Evolutionary conservation across 768 basidiomycete genomes (phyloP), one percentile per base, ranked within the genome.

Genomic region (Tricholoma hemisulphureum): DNA sequence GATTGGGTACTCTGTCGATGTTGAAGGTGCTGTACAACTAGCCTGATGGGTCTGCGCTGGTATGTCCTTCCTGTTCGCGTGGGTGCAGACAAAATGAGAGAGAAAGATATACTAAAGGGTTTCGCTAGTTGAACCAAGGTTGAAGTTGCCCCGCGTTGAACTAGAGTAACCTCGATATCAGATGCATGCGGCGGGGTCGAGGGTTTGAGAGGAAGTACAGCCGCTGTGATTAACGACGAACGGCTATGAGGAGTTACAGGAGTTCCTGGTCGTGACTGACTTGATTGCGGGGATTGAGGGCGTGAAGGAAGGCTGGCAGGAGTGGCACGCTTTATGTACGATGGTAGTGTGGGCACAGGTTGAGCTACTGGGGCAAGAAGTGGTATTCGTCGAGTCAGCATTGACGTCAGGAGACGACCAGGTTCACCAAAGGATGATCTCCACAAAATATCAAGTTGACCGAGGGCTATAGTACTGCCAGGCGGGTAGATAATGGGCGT

Each of bases 391-490:
- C 95, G 84, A 18, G 93, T 92, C 2, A 98, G 76, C 78, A 90
- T 90, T 8, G 94, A 95, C 2, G 95, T 96, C 28, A 95, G 75
- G 2, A 98, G 77, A 26, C 93, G 82, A 0, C 95, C 95, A 24
- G 88, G 88, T 73, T 95, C 92, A 8, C 92, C 92, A 61, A 87
- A 88, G 3, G 84, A 82, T 6, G 93, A 93, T 45, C 86, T 76
- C 95, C 95, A 98, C 11, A 85, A 83, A 45, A 98, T 88, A 67
- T 97, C 93, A 21, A 96, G 78, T 57, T 89, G 78, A n/a, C 94
- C 94, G 3, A 97, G 81, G 14, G 92, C 83, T 16, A 95, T 80
- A 39, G 88, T 75, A 21, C 80, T 80, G 2, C 95, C 95, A 0
- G 91, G 87, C 2, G 80, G 67, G 63, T 83, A 81, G 4, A 71